Evolutionary conservation across 2,329 filamentous ascomycete species (phyloP).

Genomic region (Alternaria consortialis): DNA sequence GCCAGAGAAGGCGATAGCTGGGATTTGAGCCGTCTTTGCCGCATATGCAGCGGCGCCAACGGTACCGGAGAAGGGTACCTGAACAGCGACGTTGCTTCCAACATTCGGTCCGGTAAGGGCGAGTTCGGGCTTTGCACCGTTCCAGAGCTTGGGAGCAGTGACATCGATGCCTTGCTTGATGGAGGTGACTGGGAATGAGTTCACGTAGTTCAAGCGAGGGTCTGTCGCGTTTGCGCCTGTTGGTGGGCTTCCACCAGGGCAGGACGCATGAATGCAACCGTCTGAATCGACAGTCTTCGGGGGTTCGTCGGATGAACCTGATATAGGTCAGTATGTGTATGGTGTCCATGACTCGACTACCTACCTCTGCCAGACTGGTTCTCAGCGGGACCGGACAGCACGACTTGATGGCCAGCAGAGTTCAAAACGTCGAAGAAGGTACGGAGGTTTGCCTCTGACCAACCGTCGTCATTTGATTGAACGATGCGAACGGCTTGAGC

Average conservation of each 20-base stretch:
- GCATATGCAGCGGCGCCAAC: conserved; percentile 72
- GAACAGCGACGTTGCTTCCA: conserved; percentile 66
- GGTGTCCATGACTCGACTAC: conserved; percentile 6
- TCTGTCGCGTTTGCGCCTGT: conserved; percentile 66
- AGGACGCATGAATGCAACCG: conserved; percentile 70
- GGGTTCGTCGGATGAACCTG: conserved; percentile 63
- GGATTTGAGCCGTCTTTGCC: conserved; percentile 62
- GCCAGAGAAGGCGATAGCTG: conserved; percentile 74
- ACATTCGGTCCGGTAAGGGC: conserved; percentile 73
- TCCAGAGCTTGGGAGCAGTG: conserved; percentile 65
- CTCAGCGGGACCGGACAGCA: conserved; percentile 72
- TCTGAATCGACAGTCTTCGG: conserved; percentile 58
- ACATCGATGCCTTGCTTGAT: conserved; percentile 70
- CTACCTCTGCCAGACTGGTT: conserved; percentile 70
- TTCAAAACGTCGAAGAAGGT: conserved; percentile 66
- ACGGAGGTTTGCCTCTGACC: conserved; percentile 74
- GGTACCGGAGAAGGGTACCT: conserved; percentile 70
- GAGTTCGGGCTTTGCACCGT: conserved; percentile 63
- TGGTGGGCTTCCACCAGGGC: conserved; percentile 64
- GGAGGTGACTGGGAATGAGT: conserved; percentile 71
- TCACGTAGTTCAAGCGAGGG: conserved; percentile 74
- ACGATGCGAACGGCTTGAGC: conserved; percentile 53
- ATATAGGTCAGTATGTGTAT: conserved; percentile 12
- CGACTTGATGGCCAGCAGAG: conserved; percentile 65
- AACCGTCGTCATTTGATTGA: conserved; percentile 76